Base-by-base conservation (phyloP, 1,284 basidiomycete genomes). In the Fomitiporia mediterranea region DNA sequence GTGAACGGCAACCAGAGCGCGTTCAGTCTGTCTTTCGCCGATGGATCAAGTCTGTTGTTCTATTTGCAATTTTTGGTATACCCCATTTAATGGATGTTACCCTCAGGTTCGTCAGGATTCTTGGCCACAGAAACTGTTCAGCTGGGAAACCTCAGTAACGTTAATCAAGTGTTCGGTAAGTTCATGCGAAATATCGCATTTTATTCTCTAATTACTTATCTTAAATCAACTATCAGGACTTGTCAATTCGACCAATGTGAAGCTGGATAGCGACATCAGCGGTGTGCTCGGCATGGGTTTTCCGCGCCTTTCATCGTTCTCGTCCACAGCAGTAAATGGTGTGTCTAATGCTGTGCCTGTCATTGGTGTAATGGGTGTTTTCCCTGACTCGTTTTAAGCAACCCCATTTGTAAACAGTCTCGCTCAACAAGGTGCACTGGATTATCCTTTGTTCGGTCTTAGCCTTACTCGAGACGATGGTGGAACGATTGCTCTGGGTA, bases 221-320 rank as follows among this genome's bases (percentile, higher is more conserved):
- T 47, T 47, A 30, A 17, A 39, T 34, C 44, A 46, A 43, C 37
- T 40, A 15, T 15, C 32, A 39, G 42, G 57, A 57, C 19, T 89
- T 55, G 75, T 84, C 47, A 82, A 79, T 2, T 66, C 75, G 25
- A 82, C 82, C 17, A 86, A 85, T 64, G 75, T 89, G 32, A 75
- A 79, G 13, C 69, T 89, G 59, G 69, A 71, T 15, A 80, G 86
- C 63, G 68, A 84, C 51, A 73, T 82, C 9, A 90, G 86, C 61
- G 88, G 88, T 3, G 67, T 91, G 39, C 66, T 91, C 8, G 88
- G 88, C 32, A 70, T 91, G 19, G 86, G 88, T 0, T 91, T 91
- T 66, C 75, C 86, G 27, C 77, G 88, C 27, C 72, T 89, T 27
- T 89, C 89, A 1, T 72, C 75, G 8, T 83, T 91, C 39, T 71